Evolutionary conservation across 2,329 filamentous ascomycete genomes (phyloP).

Genomic region (Stagonosporopsis vannaccii): DNA sequence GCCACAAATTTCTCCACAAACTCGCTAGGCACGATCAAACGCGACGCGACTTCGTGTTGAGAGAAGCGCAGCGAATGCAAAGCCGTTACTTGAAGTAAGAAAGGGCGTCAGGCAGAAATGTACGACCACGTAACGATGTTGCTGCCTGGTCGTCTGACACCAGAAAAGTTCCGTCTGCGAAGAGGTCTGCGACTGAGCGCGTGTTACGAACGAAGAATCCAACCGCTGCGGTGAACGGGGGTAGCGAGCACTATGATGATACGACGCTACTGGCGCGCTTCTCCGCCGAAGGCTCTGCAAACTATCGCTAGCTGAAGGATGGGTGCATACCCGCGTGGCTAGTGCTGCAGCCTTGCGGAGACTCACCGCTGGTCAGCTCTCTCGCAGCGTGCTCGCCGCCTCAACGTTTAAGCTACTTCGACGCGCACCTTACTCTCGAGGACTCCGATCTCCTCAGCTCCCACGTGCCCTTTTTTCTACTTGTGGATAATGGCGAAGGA

Average conservation of each 20-base stretch:
- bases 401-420: neutral
- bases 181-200: neutral
- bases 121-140: neutral
- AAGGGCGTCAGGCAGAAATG: neutral
- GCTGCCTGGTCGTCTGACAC: constrained; percentile 2
- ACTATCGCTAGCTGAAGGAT: constrained; percentile 16
- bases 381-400: neutral
- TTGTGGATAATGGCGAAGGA: neutral
- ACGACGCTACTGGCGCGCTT: constrained; percentile 15
- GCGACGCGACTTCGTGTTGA: neutral
- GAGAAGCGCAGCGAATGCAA: neutral
- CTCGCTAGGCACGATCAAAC: neutral
- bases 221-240: constrained; percentile 11
- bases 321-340: constrained; percentile 16
- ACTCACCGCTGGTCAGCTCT: constrained; percentile 11
- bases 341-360: constrained; percentile 20
- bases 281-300: constrained; percentile 19
- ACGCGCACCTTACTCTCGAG: neutral
- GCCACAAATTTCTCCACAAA: constrained; percentile 8
- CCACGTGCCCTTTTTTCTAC: neutral
- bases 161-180: neutral
- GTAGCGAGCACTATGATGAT: constrained; percentile 4
- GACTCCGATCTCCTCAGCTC: neutral
- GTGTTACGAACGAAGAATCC: neutral
- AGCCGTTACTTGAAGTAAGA: neutral